phyloP scores from a whole-genome alignment of 2,329 filamentous ascomycete species.

The Ophiostoma tasmaniense region DNA sequence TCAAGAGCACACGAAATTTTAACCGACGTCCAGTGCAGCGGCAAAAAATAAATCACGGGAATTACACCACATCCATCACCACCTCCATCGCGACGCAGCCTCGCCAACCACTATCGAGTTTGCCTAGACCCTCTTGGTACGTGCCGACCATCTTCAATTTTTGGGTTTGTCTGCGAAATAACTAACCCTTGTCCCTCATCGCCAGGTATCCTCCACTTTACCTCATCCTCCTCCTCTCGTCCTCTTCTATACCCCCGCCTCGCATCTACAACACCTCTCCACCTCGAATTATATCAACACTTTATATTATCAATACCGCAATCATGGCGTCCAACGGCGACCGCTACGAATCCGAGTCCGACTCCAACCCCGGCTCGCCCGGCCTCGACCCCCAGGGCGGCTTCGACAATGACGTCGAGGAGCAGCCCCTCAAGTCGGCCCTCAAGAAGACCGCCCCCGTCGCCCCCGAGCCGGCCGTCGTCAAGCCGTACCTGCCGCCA shows the following conservation, averaged over 20 bases:
- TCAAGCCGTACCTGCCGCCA: constrained; percentile 55
- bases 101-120: constrained; percentile 11
- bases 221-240: neutral
- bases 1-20: constrained; percentile 22
- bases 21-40: constrained; percentile 12
- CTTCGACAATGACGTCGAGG: constrained; percentile 47
- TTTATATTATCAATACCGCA: constrained; percentile 16
- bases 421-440: constrained; percentile 70
- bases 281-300: neutral
- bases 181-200: neutral
- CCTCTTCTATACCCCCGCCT: neutral
- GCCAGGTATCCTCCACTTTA: neutral
- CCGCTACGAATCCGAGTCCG: constrained; percentile 63
- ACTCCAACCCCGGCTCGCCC: constrained; percentile 54
- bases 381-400: constrained; percentile 48
- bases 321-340: constrained; percentile 52
- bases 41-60: constrained; percentile 17
- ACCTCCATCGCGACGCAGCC: constrained; percentile 14
- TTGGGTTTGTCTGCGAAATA: neutral
- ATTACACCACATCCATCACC: constrained; percentile 14
- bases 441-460: constrained; percentile 62
- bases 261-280: neutral
- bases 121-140: constrained; percentile 9
- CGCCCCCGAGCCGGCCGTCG: constrained; percentile 45
- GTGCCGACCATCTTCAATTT: neutral